A percentile compares a stretch with the other conserved stretches of the same genome.
These are phyloP conservation scores for Irpex rosettiformis DNA, from an alignment of 1,284 basidiomycete genomes.

Conservation along the genomic window DNA sequence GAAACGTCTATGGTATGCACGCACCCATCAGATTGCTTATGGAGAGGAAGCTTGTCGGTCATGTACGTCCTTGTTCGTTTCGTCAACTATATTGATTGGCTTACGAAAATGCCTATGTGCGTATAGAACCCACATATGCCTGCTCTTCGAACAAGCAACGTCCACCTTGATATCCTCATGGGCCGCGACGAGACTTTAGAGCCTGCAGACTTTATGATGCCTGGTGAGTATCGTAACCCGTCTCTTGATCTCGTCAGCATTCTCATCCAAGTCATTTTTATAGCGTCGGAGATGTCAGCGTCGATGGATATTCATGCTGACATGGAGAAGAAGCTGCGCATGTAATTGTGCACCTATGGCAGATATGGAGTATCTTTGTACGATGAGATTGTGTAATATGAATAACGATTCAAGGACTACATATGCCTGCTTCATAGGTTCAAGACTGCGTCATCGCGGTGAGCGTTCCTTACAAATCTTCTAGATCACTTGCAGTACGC, in stretches of 20 bases:
- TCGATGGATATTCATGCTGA: conserved; percentile 64
- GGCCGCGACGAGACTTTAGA: conserved; percentile 85
- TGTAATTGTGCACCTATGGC: conserved; percentile 39
- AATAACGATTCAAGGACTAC: too few species aligned
- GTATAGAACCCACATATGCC: conserved; percentile 62
- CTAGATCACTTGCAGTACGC: too few species aligned
- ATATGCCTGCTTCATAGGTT: too few species aligned
- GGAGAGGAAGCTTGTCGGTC: conserved; percentile 86
- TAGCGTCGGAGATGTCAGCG: conserved; percentile 51
- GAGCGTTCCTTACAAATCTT: too few species aligned
- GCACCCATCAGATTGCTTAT: conserved; percentile 88
- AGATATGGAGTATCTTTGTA: neutral
- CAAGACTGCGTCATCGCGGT: too few species aligned
- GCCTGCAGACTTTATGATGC: conserved; percentile 30
- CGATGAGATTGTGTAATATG: neutral
- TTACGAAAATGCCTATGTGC: neutral
- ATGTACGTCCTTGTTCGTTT: conserved; percentile 48
- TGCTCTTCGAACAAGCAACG: conserved; percentile 63
- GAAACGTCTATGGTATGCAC: conserved; percentile 84
- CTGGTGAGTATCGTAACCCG: conserved; percentile 49
- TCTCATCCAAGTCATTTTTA: too few species aligned
- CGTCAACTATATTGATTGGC: too few species aligned
- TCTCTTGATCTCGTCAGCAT: too few species aligned
- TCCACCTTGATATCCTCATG: conserved; percentile 89
- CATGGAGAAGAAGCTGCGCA: conserved; percentile 66